Percentiles rank a stretch among this genome's conserved stretches.
Evolutionary conservation across 2,329 filamentous ascomycete genomes (phyloP).

Genomic region (Scedosporium boydii): DNA sequence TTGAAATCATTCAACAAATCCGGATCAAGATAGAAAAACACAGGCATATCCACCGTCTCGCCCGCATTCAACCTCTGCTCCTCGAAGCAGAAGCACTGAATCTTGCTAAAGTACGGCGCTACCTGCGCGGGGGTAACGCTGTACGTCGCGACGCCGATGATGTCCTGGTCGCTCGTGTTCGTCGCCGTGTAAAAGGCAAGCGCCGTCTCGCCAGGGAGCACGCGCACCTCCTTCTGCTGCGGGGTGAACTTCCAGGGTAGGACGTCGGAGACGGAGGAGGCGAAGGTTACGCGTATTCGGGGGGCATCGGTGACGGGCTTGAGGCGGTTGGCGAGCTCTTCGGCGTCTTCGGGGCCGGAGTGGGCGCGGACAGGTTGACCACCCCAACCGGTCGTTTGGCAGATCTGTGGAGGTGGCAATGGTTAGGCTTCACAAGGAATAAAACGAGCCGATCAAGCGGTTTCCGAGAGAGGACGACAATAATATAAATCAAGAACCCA

Average conservation of each 20-base stretch:
- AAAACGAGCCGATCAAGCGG: background rate
- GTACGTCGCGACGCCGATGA: constrained; percentile 96
- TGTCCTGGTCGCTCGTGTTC: constrained; percentile 81
- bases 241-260: constrained; percentile 96
- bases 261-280: constrained; percentile 87
- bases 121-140: constrained; percentile 94
- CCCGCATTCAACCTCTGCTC: constrained; percentile 89
- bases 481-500: constrained; percentile 17
- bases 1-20: constrained; percentile 86
- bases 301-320: constrained; percentile 71
- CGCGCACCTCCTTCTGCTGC: constrained; percentile 92
- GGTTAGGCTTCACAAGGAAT: background rate
- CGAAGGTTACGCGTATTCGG: constrained; percentile 91
- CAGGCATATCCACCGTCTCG: constrained; percentile 98
- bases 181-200: constrained; percentile 96
- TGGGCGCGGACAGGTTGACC: constrained; percentile 85
- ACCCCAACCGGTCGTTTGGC: constrained; percentile 81
- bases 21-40: constrained; percentile 98
- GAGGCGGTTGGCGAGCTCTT: constrained; percentile 66
- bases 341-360: constrained; percentile 36
- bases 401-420: constrained; percentile 45
- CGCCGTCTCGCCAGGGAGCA: constrained; percentile 91
- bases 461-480: background rate
- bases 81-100: constrained; percentile 99
- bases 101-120: constrained; percentile 97